phyloP scores from a whole-genome alignment of 2,329 filamentous ascomycete genomes.

The Trichoderma aggressivum region DNA sequence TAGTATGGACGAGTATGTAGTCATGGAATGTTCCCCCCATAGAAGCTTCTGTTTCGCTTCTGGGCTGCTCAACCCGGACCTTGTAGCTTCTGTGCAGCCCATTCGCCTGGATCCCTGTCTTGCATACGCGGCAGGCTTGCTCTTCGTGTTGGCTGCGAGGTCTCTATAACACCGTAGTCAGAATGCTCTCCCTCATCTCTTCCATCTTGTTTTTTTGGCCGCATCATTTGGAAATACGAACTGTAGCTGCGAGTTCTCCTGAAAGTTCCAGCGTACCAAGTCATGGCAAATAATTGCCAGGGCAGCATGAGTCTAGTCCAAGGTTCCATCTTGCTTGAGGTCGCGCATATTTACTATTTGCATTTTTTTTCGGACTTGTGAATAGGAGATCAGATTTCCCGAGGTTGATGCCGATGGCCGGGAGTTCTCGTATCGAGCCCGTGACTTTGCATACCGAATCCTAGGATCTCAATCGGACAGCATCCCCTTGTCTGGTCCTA shows the following conservation, averaged over 20 bases:
- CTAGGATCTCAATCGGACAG: background rate
- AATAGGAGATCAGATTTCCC: background rate
- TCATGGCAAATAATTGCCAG: background rate
- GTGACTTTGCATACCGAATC: background rate
- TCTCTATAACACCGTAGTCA: background rate
- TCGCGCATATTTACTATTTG: background rate
- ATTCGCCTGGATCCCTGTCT: background rate
- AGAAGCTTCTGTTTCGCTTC: background rate
- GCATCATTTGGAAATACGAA: slow-evolving; percentile 1
- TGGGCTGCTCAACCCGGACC: background rate
- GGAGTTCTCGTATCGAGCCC: background rate
- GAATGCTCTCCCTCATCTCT: background rate
- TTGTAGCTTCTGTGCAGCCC: background rate
- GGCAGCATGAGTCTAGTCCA: background rate
- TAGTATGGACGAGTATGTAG: background rate
- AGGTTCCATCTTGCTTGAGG: background rate
- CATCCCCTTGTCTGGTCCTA: background rate
- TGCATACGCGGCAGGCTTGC: background rate
- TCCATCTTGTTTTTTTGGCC: background rate
- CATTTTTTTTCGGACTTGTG: background rate
- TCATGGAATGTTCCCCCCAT: background rate
- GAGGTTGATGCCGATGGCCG: background rate
- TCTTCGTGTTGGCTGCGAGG: background rate
- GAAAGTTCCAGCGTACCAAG: background rate
- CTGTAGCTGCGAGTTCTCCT: background rate